phyloP scores from a whole-genome alignment of 352 stramenopile species.

The Phytophthora colocasiae region DNA sequence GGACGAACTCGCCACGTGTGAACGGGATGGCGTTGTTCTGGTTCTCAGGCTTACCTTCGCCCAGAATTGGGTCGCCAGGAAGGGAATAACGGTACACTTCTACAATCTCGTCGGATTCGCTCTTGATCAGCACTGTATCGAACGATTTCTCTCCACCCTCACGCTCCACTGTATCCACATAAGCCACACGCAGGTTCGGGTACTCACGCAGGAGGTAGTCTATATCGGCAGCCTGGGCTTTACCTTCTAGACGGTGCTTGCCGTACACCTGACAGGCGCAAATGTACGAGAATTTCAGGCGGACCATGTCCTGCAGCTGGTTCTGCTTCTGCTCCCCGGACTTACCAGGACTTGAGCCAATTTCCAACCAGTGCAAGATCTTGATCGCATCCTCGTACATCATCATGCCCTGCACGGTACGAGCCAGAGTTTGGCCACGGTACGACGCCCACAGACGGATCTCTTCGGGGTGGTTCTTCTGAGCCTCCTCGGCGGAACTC shows the following conservation, averaged over 20 bases:
- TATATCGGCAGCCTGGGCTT: conserved; percentile 80
- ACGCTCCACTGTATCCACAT: conserved; percentile 74
- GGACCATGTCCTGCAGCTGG: conserved; percentile 86
- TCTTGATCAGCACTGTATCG: conserved; percentile 84
- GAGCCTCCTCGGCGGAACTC: conserved; percentile 71
- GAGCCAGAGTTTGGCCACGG: conserved; percentile 79
- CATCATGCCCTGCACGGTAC: conserved; percentile 88
- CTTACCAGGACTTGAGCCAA: conserved; percentile 73
- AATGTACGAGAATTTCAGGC: conserved; percentile 89
- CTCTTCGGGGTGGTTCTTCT: conserved; percentile 74
- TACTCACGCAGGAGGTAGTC: conserved; percentile 84
- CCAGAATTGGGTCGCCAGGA: conserved; percentile 82
- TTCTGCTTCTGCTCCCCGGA: conserved; percentile 78
- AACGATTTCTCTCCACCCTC: conserved; percentile 54
- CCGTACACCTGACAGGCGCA: conserved; percentile 87
- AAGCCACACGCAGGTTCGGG: conserved; percentile 86
- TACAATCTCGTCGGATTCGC: conserved; percentile 71
- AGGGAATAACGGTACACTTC: conserved; percentile 86
- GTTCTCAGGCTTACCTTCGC: conserved; percentile 88
- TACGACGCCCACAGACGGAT: conserved; percentile 86
- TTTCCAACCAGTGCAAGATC: conserved; percentile 88
- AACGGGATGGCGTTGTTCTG: conserved; percentile 87
- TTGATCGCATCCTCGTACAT: conserved; percentile 90
- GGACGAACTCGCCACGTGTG: conserved; percentile 83
- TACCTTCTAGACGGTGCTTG: conserved; percentile 72